A percentile compares a stretch with the other conserved stretches of the same genome.
phyloP scores from a whole-genome alignment of 1,284 basidiomycete species.

The Termitomyces sp. region DNA sequence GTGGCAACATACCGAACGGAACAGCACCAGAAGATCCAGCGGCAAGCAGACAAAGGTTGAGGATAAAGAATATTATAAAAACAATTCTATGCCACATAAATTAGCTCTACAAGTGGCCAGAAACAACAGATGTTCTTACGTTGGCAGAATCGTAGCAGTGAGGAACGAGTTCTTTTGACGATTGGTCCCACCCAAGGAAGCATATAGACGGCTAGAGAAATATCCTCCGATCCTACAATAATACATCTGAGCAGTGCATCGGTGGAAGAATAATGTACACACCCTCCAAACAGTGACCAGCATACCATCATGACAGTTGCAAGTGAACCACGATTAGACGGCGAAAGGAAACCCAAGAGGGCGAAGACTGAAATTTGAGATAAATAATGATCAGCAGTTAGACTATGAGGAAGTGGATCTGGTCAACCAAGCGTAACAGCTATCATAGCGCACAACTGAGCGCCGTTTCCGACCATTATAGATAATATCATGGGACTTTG shows the following conservation, averaged over 20 bases:
- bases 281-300: slow-evolving; percentile 92
- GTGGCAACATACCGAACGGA: slow-evolving; percentile 68
- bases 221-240: slow-evolving; percentile 77
- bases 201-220: slow-evolving; percentile 80
- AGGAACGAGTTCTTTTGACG: slow-evolving; percentile 82
- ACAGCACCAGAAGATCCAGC: slow-evolving; percentile 93
- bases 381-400: background rate
- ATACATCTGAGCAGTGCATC: background rate
- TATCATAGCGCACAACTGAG: slow-evolving; percentile 88
- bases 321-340: slow-evolving; percentile 91
- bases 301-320: slow-evolving; percentile 96
- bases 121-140: slow-evolving; percentile 41
- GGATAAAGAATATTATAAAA: slow-evolving; percentile 77
- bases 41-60: slow-evolving; percentile 83
- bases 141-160: slow-evolving; percentile 87
- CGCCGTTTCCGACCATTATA: slow-evolving; percentile 86
- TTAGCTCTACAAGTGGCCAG: background rate
- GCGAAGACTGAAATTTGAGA: slow-evolving; percentile 77
- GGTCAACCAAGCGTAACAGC: slow-evolving; percentile 75
- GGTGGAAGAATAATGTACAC: slow-evolving; percentile 20
- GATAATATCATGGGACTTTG: slow-evolving; percentile 75
- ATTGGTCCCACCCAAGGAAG: slow-evolving; percentile 77
- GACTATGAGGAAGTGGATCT: background rate
- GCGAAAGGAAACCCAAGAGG: slow-evolving; percentile 94
- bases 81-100: slow-evolving; percentile 50